phyloP scores from a whole-genome alignment of 352 stramenopile genomes.

The Pythium coloratum region DNA sequence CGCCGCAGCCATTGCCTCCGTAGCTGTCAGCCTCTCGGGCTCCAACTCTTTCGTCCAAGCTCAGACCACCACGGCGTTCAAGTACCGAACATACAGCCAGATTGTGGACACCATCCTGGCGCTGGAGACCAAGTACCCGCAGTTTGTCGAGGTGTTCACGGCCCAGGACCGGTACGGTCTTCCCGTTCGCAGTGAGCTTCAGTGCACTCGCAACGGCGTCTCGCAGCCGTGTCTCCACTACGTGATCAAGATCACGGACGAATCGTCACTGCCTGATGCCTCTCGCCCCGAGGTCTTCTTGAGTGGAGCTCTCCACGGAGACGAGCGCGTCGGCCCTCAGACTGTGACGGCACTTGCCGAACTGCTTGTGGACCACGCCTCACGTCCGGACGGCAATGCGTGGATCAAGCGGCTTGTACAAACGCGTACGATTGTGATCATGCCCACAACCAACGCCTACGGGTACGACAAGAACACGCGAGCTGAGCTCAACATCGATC shows the following conservation, averaged over 20 bases:
- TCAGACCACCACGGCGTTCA: conserved; percentile 19
- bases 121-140: conserved; percentile 55
- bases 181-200: conserved; percentile 45
- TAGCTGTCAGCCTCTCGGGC: background rate
- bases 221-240: conserved; percentile 68
- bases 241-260: conserved; percentile 85
- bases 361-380: conserved; percentile 61
- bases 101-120: conserved; percentile 63
- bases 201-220: conserved; percentile 43
- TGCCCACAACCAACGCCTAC: conserved; percentile 92
- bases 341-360: conserved; percentile 71
- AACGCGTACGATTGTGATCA: conserved; percentile 26
- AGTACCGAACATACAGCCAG: conserved; percentile 68
- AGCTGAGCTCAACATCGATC: conserved; percentile 86
- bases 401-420: conserved; percentile 79
- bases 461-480: conserved; percentile 86
- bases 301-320: conserved; percentile 92
- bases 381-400: conserved; percentile 37
- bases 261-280: conserved; percentile 54
- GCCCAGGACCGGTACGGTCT: conserved; percentile 79
- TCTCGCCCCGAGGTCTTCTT: conserved; percentile 93
- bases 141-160: conserved; percentile 76
- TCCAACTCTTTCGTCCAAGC: background rate
- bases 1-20: background rate
- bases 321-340: conserved; percentile 92